Percentiles rank a stretch among this genome's conserved stretches.
Conservation (phyloP, 768 basidiomycete genomes). For the Lenzites betulinus region DNA sequence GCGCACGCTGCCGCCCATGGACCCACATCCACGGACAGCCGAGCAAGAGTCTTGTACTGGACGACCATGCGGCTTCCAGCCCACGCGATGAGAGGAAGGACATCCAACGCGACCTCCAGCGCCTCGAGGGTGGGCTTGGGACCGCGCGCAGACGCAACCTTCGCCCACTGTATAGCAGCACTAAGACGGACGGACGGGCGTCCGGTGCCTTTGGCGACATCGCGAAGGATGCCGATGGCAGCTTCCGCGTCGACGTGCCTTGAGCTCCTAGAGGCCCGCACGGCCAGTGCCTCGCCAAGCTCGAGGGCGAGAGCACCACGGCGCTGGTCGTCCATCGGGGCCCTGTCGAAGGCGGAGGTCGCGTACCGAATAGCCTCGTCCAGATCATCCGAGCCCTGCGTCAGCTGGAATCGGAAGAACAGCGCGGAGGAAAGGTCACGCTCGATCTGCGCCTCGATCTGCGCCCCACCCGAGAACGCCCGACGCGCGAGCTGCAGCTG, state of each 20-base stretch:
- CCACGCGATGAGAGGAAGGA: neutral
- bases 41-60: neutral
- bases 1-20: conserved; percentile 6
- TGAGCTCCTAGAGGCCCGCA: neutral
- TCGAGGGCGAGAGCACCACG: neutral
- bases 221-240: neutral
- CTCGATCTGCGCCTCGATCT: conserved; percentile 2
- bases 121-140: neutral
- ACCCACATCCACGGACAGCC: neutral
- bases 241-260: neutral
- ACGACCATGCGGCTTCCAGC: conserved; percentile 6
- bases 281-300: neutral
- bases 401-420: conserved; percentile 1
- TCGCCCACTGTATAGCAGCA: conserved; percentile 4
- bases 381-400: neutral
- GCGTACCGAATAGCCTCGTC: conserved; percentile 2
- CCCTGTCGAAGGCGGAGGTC: neutral
- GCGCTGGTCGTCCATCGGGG: neutral
- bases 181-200: neutral
- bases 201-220: neutral
- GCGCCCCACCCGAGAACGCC: neutral
- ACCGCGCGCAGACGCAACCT: neutral
- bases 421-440: conserved; percentile 1
- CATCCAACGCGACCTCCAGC: conserved; percentile 2
- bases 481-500: neutral